Percentiles rank a stretch among this genome's conserved stretches.
phyloP scores from a whole-genome alignment of 768 basidiomycete genomes.

The Agrocybe pediades region DNA sequence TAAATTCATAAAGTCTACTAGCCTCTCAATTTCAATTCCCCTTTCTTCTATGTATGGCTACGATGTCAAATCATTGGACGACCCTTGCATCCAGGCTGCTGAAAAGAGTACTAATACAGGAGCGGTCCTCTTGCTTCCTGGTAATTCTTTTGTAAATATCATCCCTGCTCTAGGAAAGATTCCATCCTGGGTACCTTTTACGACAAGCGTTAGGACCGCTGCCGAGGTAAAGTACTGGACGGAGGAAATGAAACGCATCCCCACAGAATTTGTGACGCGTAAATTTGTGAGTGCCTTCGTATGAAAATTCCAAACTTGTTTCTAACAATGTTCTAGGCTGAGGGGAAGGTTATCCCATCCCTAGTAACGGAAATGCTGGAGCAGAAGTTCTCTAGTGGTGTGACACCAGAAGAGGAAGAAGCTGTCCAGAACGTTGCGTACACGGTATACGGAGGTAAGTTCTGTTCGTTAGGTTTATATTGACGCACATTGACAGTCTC shows the following conservation, averaged over 20 bases:
- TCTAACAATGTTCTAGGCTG: conserved; percentile 3
- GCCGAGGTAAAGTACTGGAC: neutral
- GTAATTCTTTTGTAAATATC: neutral
- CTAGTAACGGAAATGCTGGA: conserved; percentile 15
- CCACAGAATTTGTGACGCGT: conserved; percentile 3
- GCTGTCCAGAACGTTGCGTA: conserved; percentile 12
- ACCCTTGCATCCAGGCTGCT: neutral
- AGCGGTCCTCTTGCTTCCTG: neutral
- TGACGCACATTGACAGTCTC: no score
- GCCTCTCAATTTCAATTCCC: neutral
- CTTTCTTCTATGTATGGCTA: conserved; percentile 2
- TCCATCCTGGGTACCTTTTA: neutral
- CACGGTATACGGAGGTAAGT: conserved; percentile 20
- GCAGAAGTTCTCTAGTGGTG: conserved; percentile 10
- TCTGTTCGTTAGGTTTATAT: neutral
- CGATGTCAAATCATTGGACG: neutral
- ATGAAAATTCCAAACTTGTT: neutral
- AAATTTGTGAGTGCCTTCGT: neutral
- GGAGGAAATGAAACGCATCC: conserved; percentile 5
- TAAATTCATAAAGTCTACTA: neutral
- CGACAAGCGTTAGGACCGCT: neutral
- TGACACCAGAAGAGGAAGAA: conserved; percentile 11
- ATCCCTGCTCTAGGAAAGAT: neutral
- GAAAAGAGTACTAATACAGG: neutral
- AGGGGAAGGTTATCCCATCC: conserved; percentile 13